These are phyloP conservation scores for Penicillium macrosclerotiorum DNA, from an alignment of 495 filamentous ascomycete species.

Conservation along the genomic window DNA sequence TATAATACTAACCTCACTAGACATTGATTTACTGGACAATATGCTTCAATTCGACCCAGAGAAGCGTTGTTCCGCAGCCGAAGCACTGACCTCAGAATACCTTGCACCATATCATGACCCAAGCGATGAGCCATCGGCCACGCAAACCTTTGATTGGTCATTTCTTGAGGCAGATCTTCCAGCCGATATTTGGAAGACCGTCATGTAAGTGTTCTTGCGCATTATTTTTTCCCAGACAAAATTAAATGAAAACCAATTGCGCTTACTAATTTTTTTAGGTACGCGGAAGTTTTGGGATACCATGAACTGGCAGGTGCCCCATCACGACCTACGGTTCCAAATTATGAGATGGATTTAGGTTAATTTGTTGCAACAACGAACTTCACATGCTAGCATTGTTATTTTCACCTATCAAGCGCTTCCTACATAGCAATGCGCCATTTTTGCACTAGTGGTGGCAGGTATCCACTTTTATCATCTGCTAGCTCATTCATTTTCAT, in stretches of 20 bases:
- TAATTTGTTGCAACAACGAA: no score
- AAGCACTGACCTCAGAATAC: constrained; percentile 82
- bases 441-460: no score
- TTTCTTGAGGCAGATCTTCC: constrained; percentile 97
- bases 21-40: constrained; percentile 83
- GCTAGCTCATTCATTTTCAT: not conserved
- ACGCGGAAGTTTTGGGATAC: constrained; percentile 96
- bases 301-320: constrained; percentile 55
- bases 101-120: constrained; percentile 96
- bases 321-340: not conserved
- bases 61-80: constrained; percentile 76
- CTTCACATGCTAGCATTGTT: no score
- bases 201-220: no score
- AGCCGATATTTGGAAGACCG: constrained; percentile 98
- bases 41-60: constrained; percentile 97
- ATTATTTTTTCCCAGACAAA: no score
- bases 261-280: constrained; percentile 72
- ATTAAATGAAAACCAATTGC: no score
- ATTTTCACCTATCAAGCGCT: not conserved
- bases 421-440: no score
- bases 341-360: constrained; percentile 19
- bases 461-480: no score
- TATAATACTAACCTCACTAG: constrained; percentile 41
- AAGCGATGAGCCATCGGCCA: constrained; percentile 86
- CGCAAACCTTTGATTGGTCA: constrained; percentile 97